Base-by-base conservation (phyloP, 192 early-diverging fungal species). In the Coemansia sp. region DNA sequence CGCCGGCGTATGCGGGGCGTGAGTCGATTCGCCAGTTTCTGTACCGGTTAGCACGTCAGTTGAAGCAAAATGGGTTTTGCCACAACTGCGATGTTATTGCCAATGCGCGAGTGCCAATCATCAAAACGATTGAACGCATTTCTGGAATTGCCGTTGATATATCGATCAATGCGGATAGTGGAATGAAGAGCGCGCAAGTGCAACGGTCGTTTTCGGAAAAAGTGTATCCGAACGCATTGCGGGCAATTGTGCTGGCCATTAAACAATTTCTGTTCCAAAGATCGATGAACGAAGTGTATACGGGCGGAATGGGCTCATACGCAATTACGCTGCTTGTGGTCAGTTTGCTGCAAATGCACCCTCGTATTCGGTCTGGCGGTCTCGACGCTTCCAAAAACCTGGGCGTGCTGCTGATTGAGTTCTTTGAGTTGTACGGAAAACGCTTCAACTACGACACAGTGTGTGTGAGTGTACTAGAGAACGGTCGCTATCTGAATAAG, bases 361-460 rank as follows among this genome's bases (percentile, higher is more conserved):
- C 94, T 6, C 73, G 82, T 10, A 63, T 98, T 0, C 86, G 85
- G 59, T 75, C 78, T 10, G 84, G 87, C 14, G 73, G 72, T 9
- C 85, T 95, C 17, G 79, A 85, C 17, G 68, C 89, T 0, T 19
- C 67, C 29, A 72, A 88, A 8, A 98, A 97, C 73, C 65, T 98
- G 19, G 96, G 94, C 21, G 84, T 92, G 5, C 70, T 98, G n/a
- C 61, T 98, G 25, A 79, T 95, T 7, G 96, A 98, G 69, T 93
- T 96, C 47, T 88, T 98, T 51, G 94, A 98, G 66, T 83, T 95
- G 4, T 98, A 94, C 65, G 96, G 96, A 12, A 77, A 79, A 25
- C 65, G 82, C 2, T 95, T 94, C 66, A 92, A 90, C 68, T 90
- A 87, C 56, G 66, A 70, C 29, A 66, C 62, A 6, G 84, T 93